Evolutionary conservation across 345 rosid species (phyloP), one percentile per base, ranked within the genome.

Genomic region (Leavenworthia alabamica): DNA sequence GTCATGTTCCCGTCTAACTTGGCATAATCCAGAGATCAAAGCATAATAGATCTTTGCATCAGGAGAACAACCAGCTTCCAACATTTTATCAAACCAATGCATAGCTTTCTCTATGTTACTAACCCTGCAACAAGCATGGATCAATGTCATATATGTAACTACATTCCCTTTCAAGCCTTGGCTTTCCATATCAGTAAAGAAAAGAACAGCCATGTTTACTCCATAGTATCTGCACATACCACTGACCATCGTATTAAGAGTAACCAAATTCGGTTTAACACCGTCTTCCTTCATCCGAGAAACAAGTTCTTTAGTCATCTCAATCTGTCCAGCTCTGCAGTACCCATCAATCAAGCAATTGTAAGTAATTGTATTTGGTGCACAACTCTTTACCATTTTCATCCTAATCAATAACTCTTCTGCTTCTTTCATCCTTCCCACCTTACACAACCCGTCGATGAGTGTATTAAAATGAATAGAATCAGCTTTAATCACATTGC

Each of bases 161-260:
- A 46, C 78, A 56, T 76, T 62, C 31, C 75, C 72, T 62, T 32
- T 52, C 53, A 80, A 24, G 32, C 91, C 89, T 49, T 73, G 75
- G 26, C 23, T 54, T 41, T 60, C 74, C 85, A 76, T 75, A 61
- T 84, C 68, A 16, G 40, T 60, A 40, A 82, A 62, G 60, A 81
- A 76, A 62, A 67, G 45, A 36, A 77, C 56, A 0, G 89, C 91
- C 2, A 46, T 71, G 63, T 52, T 68, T 33, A 72, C 66, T 66
- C 81, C 77, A 15, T 79, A 82, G 54, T 74, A 58, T 60, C 62
- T 78, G 76, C 87, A 86, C 86, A 89, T 77, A n/a, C 87, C 89
- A 70, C 71, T 79, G 17, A 89, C 53, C 75, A 86, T 53, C 32
- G 66, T 75, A 73, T 78, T 81, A 62, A 86, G 44, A 19, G 89